Percentiles rank a stretch among this genome's conserved stretches.
Conservation (phyloP, 148 eudicot species). For the Vaccinium myrtillus region DNA sequence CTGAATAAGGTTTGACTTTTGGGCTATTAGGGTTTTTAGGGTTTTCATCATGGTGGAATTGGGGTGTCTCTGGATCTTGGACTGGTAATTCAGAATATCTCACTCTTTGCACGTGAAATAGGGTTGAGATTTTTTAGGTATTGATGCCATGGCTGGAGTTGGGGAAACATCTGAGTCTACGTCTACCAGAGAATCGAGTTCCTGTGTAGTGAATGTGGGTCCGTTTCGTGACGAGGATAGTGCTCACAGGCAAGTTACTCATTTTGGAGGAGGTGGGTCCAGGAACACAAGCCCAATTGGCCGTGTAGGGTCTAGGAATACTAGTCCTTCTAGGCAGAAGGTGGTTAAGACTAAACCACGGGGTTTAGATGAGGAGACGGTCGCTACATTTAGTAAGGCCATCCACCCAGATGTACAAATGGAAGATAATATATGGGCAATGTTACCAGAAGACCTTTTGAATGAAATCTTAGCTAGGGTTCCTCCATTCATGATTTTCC, state of each 20-base stretch:
- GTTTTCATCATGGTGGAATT: conserved; percentile 5
- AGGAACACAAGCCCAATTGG: conserved; percentile 65
- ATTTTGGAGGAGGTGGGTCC: conserved; percentile 50
- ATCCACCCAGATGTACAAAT: conserved; percentile 74
- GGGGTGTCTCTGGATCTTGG: background rate
- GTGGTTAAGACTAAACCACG: conserved; percentile 82
- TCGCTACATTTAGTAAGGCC: conserved; percentile 54
- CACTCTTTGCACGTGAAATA: background rate
- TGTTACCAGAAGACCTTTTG: conserved; percentile 90
- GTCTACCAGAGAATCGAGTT: conserved; percentile 26
- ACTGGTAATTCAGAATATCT: background rate
- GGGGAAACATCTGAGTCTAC: conserved; percentile 52
- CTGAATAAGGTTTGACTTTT: background rate
- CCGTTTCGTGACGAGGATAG: conserved; percentile 26
- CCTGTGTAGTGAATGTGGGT: conserved; percentile 21
- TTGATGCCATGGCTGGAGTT: conserved; percentile 42
- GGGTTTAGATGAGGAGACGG: conserved; percentile 86
- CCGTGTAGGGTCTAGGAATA: conserved; percentile 71
- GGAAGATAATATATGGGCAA: conserved; percentile 98
- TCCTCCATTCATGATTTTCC: conserved; percentile 95
- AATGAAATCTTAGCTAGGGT: conserved; percentile 92
- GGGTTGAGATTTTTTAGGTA: background rate
- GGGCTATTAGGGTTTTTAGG: background rate
- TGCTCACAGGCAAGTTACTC: conserved; percentile 34
- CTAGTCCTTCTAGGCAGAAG: conserved; percentile 85